Evolutionary conservation across 2,329 filamentous ascomycete species (phyloP), one percentile per base, ranked within the genome.

Genomic region (Alternaria consortialis): DNA sequence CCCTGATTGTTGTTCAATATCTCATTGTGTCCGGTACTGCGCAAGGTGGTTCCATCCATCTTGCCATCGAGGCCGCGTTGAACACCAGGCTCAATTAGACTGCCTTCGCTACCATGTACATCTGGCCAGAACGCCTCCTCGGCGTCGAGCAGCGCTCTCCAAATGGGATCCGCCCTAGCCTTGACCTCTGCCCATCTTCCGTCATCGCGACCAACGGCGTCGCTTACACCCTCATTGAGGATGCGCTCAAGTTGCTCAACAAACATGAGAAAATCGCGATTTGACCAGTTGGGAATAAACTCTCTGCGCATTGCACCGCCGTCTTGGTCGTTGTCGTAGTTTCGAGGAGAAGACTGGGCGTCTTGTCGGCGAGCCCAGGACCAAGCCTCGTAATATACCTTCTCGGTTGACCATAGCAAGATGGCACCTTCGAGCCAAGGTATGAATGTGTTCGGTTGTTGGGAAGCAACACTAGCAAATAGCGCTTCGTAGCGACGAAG

Each of bases 241-340:
- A 90, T 80, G 23, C 72, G 77, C 27, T 83, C 85, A 56, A 90
- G 80, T 50, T 80, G 77, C 54, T 84, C 79, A 13, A 90, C 88
- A 78, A 90, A 90, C 52, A 67, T 77, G 37, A 80, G 80, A 72
- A 91, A 91, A 68, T 88, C 86, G 2, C 74, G 66, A 63, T 85
- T 87, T 44, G 86, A 88, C 90, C 89, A 91, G 69, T 91, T 91
- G 0, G 85, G 85, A 58, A 91, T 91, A 64, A 91, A 90, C 70
- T 86, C 84, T 51, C 81, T 82, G 58, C 88, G 81, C 74, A 91
- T 75, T 5, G 88, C 89, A 0, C 89, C 89, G 0, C 88, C 88
- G 72, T 91, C 89, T 0, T 80, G 80, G 70, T 90, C 88, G n/a
- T 74, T 70, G n/a, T 65, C 57, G 48, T 64, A 68, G 27, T 66